phyloP scores from a whole-genome alignment of 257 asterid genomes.

The Nicotiana tomentosiformis region DNA sequence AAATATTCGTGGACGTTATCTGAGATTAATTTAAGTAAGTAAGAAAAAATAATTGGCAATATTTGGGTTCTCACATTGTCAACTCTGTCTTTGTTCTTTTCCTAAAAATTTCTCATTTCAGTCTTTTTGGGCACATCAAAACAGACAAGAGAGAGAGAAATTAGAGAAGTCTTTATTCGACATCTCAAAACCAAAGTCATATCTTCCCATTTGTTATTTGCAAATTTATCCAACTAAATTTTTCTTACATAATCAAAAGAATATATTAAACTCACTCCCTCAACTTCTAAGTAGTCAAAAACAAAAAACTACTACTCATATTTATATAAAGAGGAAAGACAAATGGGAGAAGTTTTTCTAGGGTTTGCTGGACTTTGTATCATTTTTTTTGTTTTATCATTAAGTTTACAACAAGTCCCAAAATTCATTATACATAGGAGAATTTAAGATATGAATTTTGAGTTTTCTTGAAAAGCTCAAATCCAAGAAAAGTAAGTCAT shows the following conservation, averaged over 20 bases:
- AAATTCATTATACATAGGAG: too few relatives aligned
- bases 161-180: constrained; percentile 17
- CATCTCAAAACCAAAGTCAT: constrained; percentile 20
- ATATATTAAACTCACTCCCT: too few relatives aligned
- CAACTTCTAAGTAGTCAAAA: background rate
- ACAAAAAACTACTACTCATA: constrained; percentile 2
- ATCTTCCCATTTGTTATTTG: constrained; percentile 21
- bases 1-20: background rate
- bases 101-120: background rate
- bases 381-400: background rate
- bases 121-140: background rate
- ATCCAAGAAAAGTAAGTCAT: background rate
- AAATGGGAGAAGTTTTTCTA: background rate
- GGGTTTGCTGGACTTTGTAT: background rate
- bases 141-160: constrained; percentile 12
- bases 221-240: constrained; percentile 23
- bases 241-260: constrained; percentile 20
- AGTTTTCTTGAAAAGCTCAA: background rate
- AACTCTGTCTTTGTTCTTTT: background rate
- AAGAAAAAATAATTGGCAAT: too few relatives aligned
- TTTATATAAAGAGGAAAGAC: background rate
- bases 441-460: background rate
- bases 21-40: background rate
- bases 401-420: too few relatives aligned
- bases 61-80: background rate